Conservation (phyloP, 495 filamentous ascomycete species). For the Usnea hakonensis region DNA sequence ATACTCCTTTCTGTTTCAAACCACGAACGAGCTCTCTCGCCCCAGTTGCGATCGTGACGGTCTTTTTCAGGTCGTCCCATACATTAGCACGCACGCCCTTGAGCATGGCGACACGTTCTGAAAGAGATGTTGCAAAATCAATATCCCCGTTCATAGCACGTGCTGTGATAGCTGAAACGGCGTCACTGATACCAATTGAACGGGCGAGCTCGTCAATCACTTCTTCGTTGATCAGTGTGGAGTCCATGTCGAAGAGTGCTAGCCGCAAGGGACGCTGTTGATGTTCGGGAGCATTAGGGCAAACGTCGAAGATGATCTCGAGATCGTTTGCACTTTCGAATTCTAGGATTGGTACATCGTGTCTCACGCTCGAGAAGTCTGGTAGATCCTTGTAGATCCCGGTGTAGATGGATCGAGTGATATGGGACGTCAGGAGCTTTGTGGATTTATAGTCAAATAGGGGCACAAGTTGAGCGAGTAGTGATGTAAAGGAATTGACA, state of each 20-base stretch:
- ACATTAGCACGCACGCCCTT: constrained; percentile 71
- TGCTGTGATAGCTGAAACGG: constrained; percentile 74
- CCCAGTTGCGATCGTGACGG: constrained; percentile 73
- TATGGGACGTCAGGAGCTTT: constrained; percentile 4
- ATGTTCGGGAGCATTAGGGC: constrained; percentile 62
- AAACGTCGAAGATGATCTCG: constrained; percentile 74
- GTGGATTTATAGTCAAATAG: neutral
- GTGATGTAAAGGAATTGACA: neutral
- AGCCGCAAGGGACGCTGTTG: constrained; percentile 41
- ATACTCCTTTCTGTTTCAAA: constrained; percentile 68
- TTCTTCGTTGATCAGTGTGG: constrained; percentile 90
- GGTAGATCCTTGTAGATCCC: constrained; percentile 28
- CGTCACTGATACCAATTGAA: constrained; percentile 61
- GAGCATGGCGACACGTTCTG: constrained; percentile 68
- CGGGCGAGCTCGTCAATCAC: constrained; percentile 91
- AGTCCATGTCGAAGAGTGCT: constrained; percentile 97
- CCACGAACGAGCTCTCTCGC: constrained; percentile 63
- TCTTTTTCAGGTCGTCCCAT: constrained; percentile 65
- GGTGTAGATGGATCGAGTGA: constrained; percentile 12
- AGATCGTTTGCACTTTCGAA: constrained; percentile 65
- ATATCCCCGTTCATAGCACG: constrained; percentile 94
- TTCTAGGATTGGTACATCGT: constrained; percentile 56
- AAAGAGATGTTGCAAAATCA: constrained; percentile 80
- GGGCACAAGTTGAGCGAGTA: constrained; percentile 5
- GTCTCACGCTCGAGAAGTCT: constrained; percentile 50